Base-by-base conservation (phyloP, 2,329 filamentous ascomycete species). In the Talaromyces sp. region DNA sequence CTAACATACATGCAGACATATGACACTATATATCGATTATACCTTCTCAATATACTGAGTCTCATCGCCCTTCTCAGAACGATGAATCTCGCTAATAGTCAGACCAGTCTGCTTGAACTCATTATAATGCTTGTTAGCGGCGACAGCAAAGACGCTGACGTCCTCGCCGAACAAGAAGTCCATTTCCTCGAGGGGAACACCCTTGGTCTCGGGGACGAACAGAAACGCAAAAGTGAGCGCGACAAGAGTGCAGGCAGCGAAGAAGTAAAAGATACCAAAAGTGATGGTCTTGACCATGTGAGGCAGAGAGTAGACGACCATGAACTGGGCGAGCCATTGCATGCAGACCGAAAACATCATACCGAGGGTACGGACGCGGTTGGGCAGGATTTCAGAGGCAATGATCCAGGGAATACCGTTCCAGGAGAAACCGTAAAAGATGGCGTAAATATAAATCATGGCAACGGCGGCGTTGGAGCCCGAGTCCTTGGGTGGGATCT, bases 291-390 rank as follows among this genome's bases (percentile, higher is more conserved):
- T 50, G 13, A 64, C 85, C 52, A 83, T 84, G 10, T 78, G 74
- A 3, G 79, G 80, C 0, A 81, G 78, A 47, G 78, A 80, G 43
- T 83, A 79, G 3, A 80, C 81, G 13, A 84, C 78, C 62, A 78
- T 76, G 48, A 83, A 84, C 68, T 83, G 82, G 72, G 77, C 79
- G 45, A 80, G 60, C 75, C 75, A 78, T 65, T 77, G 77, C 33
- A 69, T 68, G 0, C 77, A 79, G 0, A 78, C 78, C 5, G 76
- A 77, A 22, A 82, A 79, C 0, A 78, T 78, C 2, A 78, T 74
- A 31, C 80, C 81, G 65, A 75, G 72, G 10, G 77, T 73, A n/a
- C 77, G 73, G 56, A 78, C 75, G 7, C 71, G 72, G n/a, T 73
- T 72, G 8, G 77, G 76, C 58, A 80, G 78, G 60, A 80, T 76